Base-by-base conservation (phyloP, 352 stramenopile genomes). In the Pythium coloratum region DNA sequence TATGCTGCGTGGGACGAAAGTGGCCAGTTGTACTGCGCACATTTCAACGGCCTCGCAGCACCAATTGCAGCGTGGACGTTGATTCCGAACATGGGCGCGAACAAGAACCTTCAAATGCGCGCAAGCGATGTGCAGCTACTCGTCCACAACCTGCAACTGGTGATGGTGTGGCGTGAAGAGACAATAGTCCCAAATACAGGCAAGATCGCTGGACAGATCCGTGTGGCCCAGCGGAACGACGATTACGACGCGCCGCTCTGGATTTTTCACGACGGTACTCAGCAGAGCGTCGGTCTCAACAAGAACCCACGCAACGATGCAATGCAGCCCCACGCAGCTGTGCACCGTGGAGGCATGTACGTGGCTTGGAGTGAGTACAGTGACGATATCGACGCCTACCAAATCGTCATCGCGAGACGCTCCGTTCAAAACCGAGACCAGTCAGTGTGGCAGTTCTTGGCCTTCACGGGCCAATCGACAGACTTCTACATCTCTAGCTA, bases 231-330 rank as follows among this genome's bases (percentile, higher is more conserved):
- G 62, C 67, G 71, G 28, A 91, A 89, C 30, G 72, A 85, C 33
- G 80, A 89, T 34, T 60, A 57, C 16, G 73, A 86, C 28, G 78
- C 81, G 0, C 80, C 77, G 0, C 50, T 86, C 2, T 94, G 85
- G 85, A 88, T 89, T 33, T 91, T 92, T 47, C 83, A 94, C 64
- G 85, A 94, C 51, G 80, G 81, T 2, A 88, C 90, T 40, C 40
- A 76, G 0, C 8, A 60, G 0, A 57, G 69, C 10, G 36, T 62
- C 0, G 85, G 85, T 0, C 69, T 94, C 20, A 94, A 94, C 62
- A 64, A 59, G 24, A 66, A 92, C 44, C 69, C 72, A 5, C 30
- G 59, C 0, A 81, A 79, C 55, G 69, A 90, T 50, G 80, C 85
- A 16, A 73, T 71, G 8, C 67, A 87, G 0, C 81, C 83, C 0